Evolutionary conservation across 208 protist species (phyloP), one percentile per base, ranked within the genome.

Genomic region (Herpetomonas tarakana): DNA sequence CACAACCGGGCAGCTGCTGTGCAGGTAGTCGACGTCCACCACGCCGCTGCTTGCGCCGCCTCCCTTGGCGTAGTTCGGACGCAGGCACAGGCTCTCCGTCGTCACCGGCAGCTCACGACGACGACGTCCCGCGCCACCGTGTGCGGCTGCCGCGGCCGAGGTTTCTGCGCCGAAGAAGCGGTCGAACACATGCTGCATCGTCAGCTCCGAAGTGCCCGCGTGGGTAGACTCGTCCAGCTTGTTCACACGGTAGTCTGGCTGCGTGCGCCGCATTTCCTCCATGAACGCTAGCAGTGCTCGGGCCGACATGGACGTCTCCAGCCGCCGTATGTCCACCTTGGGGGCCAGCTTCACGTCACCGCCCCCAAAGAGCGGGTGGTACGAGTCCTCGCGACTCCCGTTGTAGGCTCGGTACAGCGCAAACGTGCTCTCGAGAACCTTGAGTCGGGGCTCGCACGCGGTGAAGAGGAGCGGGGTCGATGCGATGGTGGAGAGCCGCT

Each of bases 381-480:
- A 80, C 27, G 67, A 49, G 28, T 91, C 83, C 69, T 94, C 88
- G 53, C 81, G 80, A 14, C 16, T 24, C 31, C 71, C 68, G 61
- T 91, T 94, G 71, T 85, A 94, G 58, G 76, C 74, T 25, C 84
- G 76, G 60, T 88, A 80, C 19, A 94, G 77, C 14, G 41, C 66
- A 58, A 78, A 91, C 46, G 76, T 79, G 56, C 84, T 78, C 56
- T 84, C 73, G 63, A 94, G 62, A 18, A 94, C 69, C 62, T 82
- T 81, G 16, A 89, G 59, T 1, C 88, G 84, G 25, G 82, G 81
- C 63, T 91, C 83, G 54, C 80, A 81, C 0, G 88, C 88, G 3
- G 82, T 86, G 62, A 92, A 94, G 35, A 87, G 57, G 25, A 71
- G 51, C 4, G 64, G 64, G 51, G 68, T 74, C 52, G 68, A 60